These are phyloP conservation scores for Dalechampia spathulata DNA, from an alignment of 441 rosid species.

Conservation along the genomic window DNA sequence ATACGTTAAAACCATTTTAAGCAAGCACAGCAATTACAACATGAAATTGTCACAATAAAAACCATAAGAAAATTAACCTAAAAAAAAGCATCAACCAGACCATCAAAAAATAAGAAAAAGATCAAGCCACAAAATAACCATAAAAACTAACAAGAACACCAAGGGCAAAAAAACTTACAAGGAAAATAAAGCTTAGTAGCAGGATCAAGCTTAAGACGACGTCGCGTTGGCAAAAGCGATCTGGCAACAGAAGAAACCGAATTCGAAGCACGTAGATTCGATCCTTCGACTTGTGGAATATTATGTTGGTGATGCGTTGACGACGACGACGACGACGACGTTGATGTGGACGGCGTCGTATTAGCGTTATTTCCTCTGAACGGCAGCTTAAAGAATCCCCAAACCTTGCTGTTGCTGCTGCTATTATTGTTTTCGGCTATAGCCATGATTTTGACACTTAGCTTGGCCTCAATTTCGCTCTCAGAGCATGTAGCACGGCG, in stretches of 20 bases:
- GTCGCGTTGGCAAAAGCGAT: slow-evolving; percentile 64
- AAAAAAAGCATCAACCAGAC: too few relatives aligned
- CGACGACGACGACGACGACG: slow-evolving; percentile 25
- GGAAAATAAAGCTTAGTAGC: slow-evolving; percentile 82
- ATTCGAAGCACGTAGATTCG: slow-evolving; percentile 37
- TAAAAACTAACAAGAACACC: slow-evolving; percentile 3
- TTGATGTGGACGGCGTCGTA: slow-evolving; percentile 31
- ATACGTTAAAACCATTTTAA: too few relatives aligned
- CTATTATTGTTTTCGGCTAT: slow-evolving; percentile 44
- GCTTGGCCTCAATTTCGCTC: neutral
- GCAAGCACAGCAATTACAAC: too few relatives aligned
- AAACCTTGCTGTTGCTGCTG: slow-evolving; percentile 32
- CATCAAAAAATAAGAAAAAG: too few relatives aligned
- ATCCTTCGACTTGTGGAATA: slow-evolving; percentile 46
- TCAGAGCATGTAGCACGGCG: slow-evolving; percentile 16
- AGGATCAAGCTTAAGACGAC: slow-evolving; percentile 91
- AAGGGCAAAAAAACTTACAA: slow-evolving; percentile 36
- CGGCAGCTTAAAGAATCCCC: slow-evolving; percentile 85
- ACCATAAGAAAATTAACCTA: too few relatives aligned
- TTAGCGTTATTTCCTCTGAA: slow-evolving; percentile 37
- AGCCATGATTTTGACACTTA: slow-evolving; percentile 32
- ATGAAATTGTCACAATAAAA: too few relatives aligned
- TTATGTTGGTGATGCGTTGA: slow-evolving; percentile 28
- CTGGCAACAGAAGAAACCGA: slow-evolving; percentile 79
- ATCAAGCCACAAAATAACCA: neutral